phyloP scores from a whole-genome alignment of 345 rosid genomes.

The Aquilaria malaccensis region DNA sequence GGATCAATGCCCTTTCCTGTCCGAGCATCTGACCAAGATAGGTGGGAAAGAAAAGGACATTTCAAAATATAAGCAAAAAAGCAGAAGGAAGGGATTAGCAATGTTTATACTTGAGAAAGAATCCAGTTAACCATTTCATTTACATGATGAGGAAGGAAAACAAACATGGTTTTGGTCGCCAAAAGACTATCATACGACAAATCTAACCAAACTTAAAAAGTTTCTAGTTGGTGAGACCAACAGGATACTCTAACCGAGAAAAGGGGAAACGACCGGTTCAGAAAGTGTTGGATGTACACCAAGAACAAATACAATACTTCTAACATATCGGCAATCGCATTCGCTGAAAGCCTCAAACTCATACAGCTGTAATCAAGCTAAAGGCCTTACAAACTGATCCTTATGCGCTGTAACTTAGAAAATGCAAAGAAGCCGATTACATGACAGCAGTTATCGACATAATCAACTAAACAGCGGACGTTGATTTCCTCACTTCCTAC shows the following conservation, averaged over 20 bases:
- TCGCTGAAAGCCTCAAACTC: no score
- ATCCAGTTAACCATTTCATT: constrained; percentile 26
- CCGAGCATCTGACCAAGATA: background rate
- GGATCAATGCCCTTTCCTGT: constrained; percentile 13
- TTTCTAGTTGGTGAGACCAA: constrained; percentile 9
- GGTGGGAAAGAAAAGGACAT: constrained; percentile 6
- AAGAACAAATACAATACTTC: background rate
- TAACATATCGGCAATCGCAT: no score
- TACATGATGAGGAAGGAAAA: constrained; percentile 11
- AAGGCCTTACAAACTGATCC: no score
- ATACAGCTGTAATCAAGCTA: no score
- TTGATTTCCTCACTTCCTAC: no score
- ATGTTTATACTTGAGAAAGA: constrained; percentile 22
- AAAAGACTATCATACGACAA: constrained; percentile 6
- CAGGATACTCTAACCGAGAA: constrained; percentile 1
- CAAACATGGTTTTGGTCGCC: background rate
- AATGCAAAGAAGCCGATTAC: no score
- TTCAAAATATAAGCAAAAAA: constrained; percentile 1
- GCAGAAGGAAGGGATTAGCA: constrained; percentile 10
- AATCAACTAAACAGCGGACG: no score
- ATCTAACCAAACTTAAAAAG: no score
- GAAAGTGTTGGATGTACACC: background rate
- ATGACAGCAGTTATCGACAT: no score
- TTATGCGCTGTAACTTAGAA: no score
- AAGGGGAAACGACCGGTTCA: background rate